A percentile compares a stretch with the other conserved stretches of the same genome.
Conservation (phyloP, 176 grass and related monocot species). For the Avena atlantica region DNA sequence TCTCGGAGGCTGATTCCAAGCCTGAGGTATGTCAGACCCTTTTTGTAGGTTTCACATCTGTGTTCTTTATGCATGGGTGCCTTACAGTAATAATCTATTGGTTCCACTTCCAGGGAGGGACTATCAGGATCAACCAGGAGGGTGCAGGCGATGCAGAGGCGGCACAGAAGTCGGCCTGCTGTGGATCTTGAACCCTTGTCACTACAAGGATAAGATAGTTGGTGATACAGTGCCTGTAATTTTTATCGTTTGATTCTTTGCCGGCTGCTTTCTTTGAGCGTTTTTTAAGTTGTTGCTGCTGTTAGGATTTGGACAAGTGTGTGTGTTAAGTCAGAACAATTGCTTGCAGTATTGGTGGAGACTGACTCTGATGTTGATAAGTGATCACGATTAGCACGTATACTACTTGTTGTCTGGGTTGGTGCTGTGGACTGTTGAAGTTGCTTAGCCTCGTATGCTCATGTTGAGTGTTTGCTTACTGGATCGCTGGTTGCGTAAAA, state of each 20-base stretch:
- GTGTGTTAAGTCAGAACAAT: constrained; percentile 50
- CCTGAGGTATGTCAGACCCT: constrained; percentile 40
- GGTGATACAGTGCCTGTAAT: constrained; percentile 47
- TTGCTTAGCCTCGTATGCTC: not conserved
- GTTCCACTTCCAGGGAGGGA: constrained; percentile 40
- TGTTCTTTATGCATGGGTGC: not conserved
- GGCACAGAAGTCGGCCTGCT: constrained; percentile 56
- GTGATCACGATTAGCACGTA: constrained; percentile 32
- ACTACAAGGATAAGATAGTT: constrained; percentile 29
- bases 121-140: constrained; percentile 61
- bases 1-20: constrained; percentile 64
- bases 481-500: not conserved
- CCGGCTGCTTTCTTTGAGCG: constrained; percentile 35
- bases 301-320: constrained; percentile 48
- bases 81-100: not conserved
- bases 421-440: constrained; percentile 2
- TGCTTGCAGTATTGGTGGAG: constrained; percentile 44
- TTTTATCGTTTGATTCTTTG: constrained; percentile 55
- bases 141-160: constrained; percentile 28
- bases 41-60: not conserved
- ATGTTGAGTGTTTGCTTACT: not conserved
- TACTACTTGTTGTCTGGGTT: constrained; percentile 27
- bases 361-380: not conserved
- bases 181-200: constrained; percentile 45
- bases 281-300: constrained; percentile 44